Evolutionary conservation across 2,329 filamentous ascomycete genomes (phyloP), one percentile per base, ranked within the genome.

Genomic region (Magnaporthiopsis poae): DNA sequence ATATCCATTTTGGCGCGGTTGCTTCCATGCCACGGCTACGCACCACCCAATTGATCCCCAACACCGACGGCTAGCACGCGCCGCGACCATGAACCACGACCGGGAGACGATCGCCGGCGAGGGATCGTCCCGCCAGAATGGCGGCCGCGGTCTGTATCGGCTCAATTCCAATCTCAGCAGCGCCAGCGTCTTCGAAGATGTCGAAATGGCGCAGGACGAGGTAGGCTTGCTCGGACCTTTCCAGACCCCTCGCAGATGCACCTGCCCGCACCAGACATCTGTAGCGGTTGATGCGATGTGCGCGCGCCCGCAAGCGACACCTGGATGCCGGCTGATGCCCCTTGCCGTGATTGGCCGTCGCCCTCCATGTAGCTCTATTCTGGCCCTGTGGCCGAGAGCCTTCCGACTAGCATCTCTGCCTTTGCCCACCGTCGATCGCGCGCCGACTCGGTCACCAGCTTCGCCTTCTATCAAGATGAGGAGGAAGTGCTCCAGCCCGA

Each of bases 121-220:
- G 52, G n/a, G 66, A 39, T 66, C 66, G 18, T 65, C 64, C 35
- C 25, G 60, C 59, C 56, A 52, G 52, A 36, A 65, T 65, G 64
- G 64, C 64, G 56, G 35, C n/a, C 64, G 56, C 25, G 65, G 66
- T 18, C 74, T 90, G 69, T 91, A 91, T 76, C 82, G 88, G 66
- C 81, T 89, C 66, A 82, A 82, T 70, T 90, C 88, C 65, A 91
- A 91, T 73, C 82, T 87, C 72, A 92, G 90, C 78, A 87, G 84
- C 77, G 82, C 88, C 52, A 96, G 91, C 77, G 88, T 97, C 71
- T 89, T 96, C 72, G 92, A 92, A 71, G 92, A 96, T 77, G 93
- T 98, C n/a, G 94, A 97, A 76, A 98, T 99, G 95, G 94, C 95
- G 27, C 92, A 96, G 65, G 91, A 96, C 75, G 94, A 98, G 85